Base-by-base conservation (phyloP, 371 early-diverging fungal genomes). In the Mucor velutinosus region DNA sequence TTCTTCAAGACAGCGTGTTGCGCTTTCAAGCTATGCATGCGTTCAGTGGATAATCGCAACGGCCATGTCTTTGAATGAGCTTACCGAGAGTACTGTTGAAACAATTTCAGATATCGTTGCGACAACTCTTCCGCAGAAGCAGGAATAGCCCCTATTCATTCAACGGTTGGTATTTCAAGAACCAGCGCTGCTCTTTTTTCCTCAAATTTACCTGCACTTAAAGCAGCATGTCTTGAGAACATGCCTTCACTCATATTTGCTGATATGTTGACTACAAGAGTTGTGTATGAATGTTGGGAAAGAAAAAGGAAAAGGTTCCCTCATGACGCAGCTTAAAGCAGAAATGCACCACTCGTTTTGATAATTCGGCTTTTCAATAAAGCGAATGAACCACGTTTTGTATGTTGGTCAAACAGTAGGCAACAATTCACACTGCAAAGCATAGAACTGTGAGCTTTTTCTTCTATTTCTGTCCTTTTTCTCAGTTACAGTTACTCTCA, bases 51-150 rank as follows among this genome's bases (percentile, higher is more conserved):
- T 19, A 19, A 51, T 29, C 4, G n/a, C 2, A 17, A 11, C 25
- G 21, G 35, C 32, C 60, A 58, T 23, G 23, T 8, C 43, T 45
- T 29, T 53, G 19, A 33, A 33, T 0, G 14, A 15, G 25, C 56
- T 65, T 85, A 89, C 90, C 82, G 76, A 62, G 88, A 85, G 70
- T 84, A 86, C 68, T 88, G 86, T 49, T 85, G 82, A 61, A 87
- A 84, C 35, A 89, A 75, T 60, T 80, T 84, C 47, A 81, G 76
- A 69, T 89, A 84, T 71, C 87, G 86, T 65, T 88, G 83, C 4
- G 85, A 81, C 37, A 89, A 62, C 62, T 89, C 90, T 72, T 88
- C 89, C 25, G 86, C 78, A 29, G 84, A 80, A 37, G 77, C 68
- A 60, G 81, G 75, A 49, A 82, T 75, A 64, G 74, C 70, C 21